phyloP scores from a whole-genome alignment of 345 rosid genomes.

The Moricandia moricandioides region DNA sequence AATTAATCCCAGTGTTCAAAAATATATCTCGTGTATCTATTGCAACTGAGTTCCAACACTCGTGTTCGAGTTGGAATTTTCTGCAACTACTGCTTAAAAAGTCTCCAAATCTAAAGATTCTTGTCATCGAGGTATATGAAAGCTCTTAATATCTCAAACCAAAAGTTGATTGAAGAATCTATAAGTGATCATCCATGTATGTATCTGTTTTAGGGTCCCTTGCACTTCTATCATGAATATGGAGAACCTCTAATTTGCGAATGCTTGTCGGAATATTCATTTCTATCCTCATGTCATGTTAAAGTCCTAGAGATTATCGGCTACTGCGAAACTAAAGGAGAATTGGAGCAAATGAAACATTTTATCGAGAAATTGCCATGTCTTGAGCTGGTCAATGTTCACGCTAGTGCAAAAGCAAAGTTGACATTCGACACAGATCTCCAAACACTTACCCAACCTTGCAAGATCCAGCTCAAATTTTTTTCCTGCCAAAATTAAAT shows the following conservation, averaged over 20 bases:
- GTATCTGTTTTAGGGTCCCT: conserved; percentile 2
- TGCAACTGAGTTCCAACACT: not conserved
- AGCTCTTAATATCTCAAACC: not conserved
- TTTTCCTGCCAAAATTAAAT: not conserved
- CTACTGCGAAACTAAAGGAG: not conserved
- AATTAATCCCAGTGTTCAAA: not conserved
- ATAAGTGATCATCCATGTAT: not conserved
- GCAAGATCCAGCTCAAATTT: not conserved
- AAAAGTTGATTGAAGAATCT: not conserved
- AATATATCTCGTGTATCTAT: not conserved
- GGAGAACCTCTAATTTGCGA: not conserved
- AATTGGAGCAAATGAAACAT: not conserved
- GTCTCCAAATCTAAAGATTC: not conserved
- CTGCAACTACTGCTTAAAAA: not conserved
- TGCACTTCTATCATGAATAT: not conserved
- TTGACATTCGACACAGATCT: not conserved
- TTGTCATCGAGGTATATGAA: conserved; percentile 4
- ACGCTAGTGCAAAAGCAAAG: not conserved
- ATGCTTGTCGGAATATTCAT: conserved; percentile 2
- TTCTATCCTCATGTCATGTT: not conserved
- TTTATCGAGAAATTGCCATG: not conserved
- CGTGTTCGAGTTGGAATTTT: not conserved
- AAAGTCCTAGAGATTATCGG: not conserved
- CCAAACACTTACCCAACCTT: not conserved
- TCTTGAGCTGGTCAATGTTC: not conserved